Evolutionary conservation across 2,329 filamentous ascomycete species (phyloP).

Genomic region (Bertia moriformis): DNA sequence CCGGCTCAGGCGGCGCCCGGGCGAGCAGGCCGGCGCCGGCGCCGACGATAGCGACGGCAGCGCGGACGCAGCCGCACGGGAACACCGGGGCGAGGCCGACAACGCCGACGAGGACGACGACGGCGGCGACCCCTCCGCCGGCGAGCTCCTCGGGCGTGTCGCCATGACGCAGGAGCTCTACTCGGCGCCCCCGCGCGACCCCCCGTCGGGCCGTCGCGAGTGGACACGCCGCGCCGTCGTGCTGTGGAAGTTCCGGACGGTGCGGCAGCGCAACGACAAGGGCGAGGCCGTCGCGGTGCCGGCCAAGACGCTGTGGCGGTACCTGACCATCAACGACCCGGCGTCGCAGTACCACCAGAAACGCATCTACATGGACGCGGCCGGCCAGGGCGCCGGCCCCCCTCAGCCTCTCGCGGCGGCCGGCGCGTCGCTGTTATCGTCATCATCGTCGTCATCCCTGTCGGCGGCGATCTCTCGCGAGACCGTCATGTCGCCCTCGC

Average conservation of each 20-base stretch:
- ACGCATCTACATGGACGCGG: slow-evolving; percentile 17
- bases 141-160: slow-evolving; percentile 42
- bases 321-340: slow-evolving; percentile 44
- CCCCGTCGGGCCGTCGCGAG: too few relatives aligned
- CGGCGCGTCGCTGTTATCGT: too few relatives aligned
- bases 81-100: slow-evolving; percentile 7
- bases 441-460: too few relatives aligned
- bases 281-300: slow-evolving; percentile 29
- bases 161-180: slow-evolving; percentile 56
- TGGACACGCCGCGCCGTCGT: slow-evolving; percentile 46
- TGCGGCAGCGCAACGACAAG: slow-evolving; percentile 25
- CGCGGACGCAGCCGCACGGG: slow-evolving; percentile 12
- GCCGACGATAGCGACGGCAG: slow-evolving; percentile 20
- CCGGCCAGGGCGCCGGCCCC: neutral
- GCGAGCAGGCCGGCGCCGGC: slow-evolving; percentile 21
- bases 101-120: slow-evolving; percentile 15
- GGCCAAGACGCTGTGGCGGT: slow-evolving; percentile 43
- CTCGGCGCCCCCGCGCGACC: slow-evolving; percentile 31
- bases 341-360: slow-evolving; percentile 43
- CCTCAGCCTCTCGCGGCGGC: too few relatives aligned
- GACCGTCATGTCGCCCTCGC: neutral
- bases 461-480: too few relatives aligned
- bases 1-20: slow-evolving; percentile 9
- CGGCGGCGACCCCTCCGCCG: slow-evolving; percentile 25
- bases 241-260: slow-evolving; percentile 47